Evolutionary conservation across 192 early-diverging fungal species (phyloP).

Genomic region (Piromyces finnis): DNA sequence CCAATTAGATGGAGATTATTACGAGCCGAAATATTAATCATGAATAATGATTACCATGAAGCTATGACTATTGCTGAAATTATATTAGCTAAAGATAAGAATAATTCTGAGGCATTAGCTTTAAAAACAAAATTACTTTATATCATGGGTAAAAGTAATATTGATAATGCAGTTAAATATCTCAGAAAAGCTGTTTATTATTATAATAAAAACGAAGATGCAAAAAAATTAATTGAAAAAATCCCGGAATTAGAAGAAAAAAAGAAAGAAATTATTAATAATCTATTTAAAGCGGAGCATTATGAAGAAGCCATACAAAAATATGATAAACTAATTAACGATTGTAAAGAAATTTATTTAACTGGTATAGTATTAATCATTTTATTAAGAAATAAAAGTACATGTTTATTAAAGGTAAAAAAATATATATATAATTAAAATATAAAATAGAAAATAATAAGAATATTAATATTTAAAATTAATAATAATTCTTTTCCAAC

Average conservation of each 20-base stretch:
- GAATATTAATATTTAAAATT: too few relatives aligned
- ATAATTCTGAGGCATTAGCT: not conserved
- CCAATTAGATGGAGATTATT: not conserved
- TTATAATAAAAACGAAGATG: not conserved
- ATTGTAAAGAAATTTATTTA: not conserved
- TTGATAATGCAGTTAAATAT: not conserved
- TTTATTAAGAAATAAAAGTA: not conserved
- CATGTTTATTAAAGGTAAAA: not conserved
- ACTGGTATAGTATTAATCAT: not conserved
- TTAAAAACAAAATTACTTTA: not conserved
- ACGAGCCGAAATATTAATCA: not conserved
- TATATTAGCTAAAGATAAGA: not conserved
- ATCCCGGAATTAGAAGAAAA: not conserved
- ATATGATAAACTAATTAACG: not conserved
- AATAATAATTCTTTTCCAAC: not conserved
- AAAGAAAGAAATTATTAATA: not conserved
- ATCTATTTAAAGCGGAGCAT: not conserved
- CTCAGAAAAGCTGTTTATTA: not conserved
- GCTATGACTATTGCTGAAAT: not conserved
- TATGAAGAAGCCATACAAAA: not conserved
- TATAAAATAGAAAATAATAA: too few relatives aligned
- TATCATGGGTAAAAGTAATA: not conserved
- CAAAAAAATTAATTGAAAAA: not conserved
- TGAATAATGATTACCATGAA: not conserved
- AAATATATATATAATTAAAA: too few relatives aligned